Percentiles rank a stretch among this genome's conserved stretches.
These are phyloP conservation scores for Pseudodiploospora longispora DNA, from an alignment of 2,329 filamentous ascomycete genomes.

Conservation along the genomic window DNA sequence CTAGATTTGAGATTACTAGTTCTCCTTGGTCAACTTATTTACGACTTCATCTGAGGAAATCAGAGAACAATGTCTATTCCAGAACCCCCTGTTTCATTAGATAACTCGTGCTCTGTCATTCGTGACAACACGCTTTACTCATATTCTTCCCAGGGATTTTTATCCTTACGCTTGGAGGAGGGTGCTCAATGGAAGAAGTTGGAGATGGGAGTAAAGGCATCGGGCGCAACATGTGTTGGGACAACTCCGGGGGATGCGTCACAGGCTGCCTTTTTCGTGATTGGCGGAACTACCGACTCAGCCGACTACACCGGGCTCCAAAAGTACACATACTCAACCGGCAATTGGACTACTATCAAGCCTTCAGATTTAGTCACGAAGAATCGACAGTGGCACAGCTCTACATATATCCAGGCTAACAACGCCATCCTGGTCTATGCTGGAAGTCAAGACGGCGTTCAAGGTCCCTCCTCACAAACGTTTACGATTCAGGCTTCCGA, in stretches of 20 bases:
- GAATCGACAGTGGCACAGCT: constrained; percentile 66
- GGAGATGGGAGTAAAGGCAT: constrained; percentile 59
- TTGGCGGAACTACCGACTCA: constrained; percentile 59
- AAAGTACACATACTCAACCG: constrained; percentile 48
- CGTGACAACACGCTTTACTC: constrained; percentile 77
- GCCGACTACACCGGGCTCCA: constrained; percentile 67
- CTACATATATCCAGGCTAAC: constrained; percentile 62
- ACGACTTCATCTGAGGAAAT: constrained; percentile 1
- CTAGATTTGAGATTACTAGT: too few species aligned
- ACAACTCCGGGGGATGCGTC: constrained; percentile 51
- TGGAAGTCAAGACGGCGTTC: constrained; percentile 56
- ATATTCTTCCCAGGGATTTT: constrained; percentile 67
- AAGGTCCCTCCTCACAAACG: constrained; percentile 58
- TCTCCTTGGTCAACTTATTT: too few species aligned
- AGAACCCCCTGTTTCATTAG: constrained; percentile 59
- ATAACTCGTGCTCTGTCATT: constrained; percentile 74
- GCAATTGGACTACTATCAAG: constrained; percentile 42
- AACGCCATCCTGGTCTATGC: constrained; percentile 74
- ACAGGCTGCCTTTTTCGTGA: constrained; percentile 63
- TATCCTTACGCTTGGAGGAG: constrained; percentile 59
- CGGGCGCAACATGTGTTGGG: constrained; percentile 69
- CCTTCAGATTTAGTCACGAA: constrained; percentile 46
- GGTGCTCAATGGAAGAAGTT: constrained; percentile 66
- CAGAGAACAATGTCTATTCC: constrained; percentile 58
- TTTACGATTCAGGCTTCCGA: constrained; percentile 61